Conservation (phyloP, 352 stramenopile genomes). For the Pythium oligandrum region DNA sequence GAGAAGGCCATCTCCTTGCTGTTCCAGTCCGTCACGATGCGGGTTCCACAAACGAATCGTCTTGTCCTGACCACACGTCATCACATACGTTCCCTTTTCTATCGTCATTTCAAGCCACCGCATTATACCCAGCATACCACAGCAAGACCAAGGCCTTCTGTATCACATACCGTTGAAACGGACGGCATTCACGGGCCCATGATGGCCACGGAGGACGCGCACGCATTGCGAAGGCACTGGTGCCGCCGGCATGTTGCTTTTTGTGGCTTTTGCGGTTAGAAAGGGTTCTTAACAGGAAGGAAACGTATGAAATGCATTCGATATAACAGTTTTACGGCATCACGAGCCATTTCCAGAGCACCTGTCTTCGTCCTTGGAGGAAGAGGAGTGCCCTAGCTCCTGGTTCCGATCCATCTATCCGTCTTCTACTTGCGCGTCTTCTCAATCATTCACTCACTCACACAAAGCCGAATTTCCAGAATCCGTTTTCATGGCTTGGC, state of each 20-base stretch:
- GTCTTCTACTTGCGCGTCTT: too few relatives aligned
- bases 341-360: too few relatives aligned
- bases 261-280: neutral
- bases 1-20: constrained; percentile 55
- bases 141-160: neutral
- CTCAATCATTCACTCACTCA: too few relatives aligned
- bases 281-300: too few relatives aligned
- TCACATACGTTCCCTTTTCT: constrained; percentile 88
- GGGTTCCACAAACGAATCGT: constrained; percentile 87
- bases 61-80: constrained; percentile 86
- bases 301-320: too few relatives aligned
- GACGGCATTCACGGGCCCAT: constrained; percentile 67
- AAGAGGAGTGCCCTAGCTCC: too few relatives aligned
- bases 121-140: neutral
- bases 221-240: constrained; percentile 19
- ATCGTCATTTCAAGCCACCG: neutral
- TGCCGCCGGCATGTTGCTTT: neutral
- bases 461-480: too few relatives aligned
- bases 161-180: constrained; percentile 64
- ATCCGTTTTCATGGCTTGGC: neutral
- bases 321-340: too few relatives aligned
- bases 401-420: too few relatives aligned
- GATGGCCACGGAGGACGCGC: constrained; percentile 62
- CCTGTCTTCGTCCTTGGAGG: too few relatives aligned
- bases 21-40: constrained; percentile 62